Base-by-base conservation (phyloP, 164 flowering plant genomes). In the Vitis cinerea region DNA sequence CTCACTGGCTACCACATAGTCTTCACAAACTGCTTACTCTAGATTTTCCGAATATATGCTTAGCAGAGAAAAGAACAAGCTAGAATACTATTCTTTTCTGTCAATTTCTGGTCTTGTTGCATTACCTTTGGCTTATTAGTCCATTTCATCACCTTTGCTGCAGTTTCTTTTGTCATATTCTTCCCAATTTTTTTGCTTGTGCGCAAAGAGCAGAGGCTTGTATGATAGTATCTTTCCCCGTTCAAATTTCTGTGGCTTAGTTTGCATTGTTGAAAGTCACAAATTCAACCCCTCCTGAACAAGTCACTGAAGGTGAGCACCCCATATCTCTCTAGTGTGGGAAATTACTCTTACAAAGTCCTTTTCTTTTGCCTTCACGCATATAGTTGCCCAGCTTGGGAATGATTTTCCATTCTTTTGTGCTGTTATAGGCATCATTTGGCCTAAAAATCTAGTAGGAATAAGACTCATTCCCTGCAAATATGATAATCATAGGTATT, bases 61-160 rank as follows among this genome's bases (percentile, higher is more conserved):
- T 27, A 11, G 23, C 66, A 19, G 54, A 19, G 56, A 64, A 64
- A 49, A 63, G 9, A 63, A 63, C 55, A 50, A 19, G 66, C 31
- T 4, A 50, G 11, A 54, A 64, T 49, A 55, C 55, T 13, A 64
- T 56, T 23, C 37, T 23, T 12, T 50, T 50, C 66, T 50, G 66
- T 64, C 56, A 19, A 64, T 64, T 50, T 64, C 56, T 50, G 37
- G 66, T n/a, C 23, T 50, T 10, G 6, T n/a, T 37, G 5, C 16
- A 13, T 61, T 23, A 8, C 50, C 64, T 61, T 29, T 11, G 12
- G 9, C 19, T 14, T 31, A 61, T 61, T 37, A 12, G 19, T 61
- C 19, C 48, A 48, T 49, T 48, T 37, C 3, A 9, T 23, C 55
- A 19, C 66, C 9, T 27, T 37, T 17, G 29, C 16, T 37, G 6